Evolutionary conservation across 371 early-diverging fungal species (phyloP).

Genomic region (Apophysomyces trapeziformis): DNA sequence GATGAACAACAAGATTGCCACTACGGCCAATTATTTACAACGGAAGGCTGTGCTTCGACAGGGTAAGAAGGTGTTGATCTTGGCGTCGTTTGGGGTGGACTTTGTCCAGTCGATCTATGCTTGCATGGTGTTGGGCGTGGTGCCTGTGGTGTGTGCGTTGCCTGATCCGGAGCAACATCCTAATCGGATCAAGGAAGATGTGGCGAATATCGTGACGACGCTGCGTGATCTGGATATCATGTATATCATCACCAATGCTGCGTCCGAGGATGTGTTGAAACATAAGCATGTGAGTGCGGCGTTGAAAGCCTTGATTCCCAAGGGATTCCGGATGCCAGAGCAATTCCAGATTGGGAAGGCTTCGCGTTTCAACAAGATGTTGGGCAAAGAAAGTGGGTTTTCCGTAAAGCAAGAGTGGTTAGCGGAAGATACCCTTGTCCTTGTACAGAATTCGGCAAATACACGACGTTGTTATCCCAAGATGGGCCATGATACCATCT

Average conservation of each 20-base stretch:
- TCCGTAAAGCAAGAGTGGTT: slow-evolving; percentile 52
- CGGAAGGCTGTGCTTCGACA: slow-evolving; percentile 55
- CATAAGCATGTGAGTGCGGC: slow-evolving; percentile 53
- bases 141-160: slow-evolving; percentile 74
- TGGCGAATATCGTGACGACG: slow-evolving; percentile 62
- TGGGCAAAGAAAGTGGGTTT: slow-evolving; percentile 64
- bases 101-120: slow-evolving; percentile 79
- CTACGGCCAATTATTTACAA: slow-evolving; percentile 65
- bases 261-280: slow-evolving; percentile 69
- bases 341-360: slow-evolving; percentile 63
- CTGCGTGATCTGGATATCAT: slow-evolving; percentile 62
- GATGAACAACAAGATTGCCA: slow-evolving; percentile 69
- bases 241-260: slow-evolving; percentile 64
- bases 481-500: slow-evolving; percentile 67
- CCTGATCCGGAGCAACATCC: slow-evolving; percentile 60
- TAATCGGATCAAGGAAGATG: slow-evolving; percentile 70
- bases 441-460: slow-evolving; percentile 59
- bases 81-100: slow-evolving; percentile 77
- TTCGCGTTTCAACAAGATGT: slow-evolving; percentile 53
- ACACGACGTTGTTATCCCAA: slow-evolving; percentile 61
- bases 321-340: slow-evolving; percentile 41
- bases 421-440: slow-evolving; percentile 49
- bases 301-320: slow-evolving; percentile 26
- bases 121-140: slow-evolving; percentile 77
- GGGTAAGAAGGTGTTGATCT: slow-evolving; percentile 66